Conservation (phyloP, 108 stramenopile genomes). For the Fragilariopsis cylindrus region DNA sequence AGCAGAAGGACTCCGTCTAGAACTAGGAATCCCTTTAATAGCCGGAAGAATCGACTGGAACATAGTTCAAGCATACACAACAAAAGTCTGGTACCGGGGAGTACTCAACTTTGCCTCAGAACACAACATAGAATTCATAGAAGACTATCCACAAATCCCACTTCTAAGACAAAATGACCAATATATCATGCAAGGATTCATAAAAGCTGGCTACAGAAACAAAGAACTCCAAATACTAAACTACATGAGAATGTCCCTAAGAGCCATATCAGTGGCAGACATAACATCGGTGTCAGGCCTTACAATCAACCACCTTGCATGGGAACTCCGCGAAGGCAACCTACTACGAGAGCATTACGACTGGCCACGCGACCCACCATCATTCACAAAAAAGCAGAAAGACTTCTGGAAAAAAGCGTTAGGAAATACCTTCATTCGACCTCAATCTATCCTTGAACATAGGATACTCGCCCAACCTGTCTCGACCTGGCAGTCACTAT, state of each 20-base stretch:
- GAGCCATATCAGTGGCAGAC: constrained; percentile 1
- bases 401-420: neutral
- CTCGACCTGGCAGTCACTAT: too few relatives aligned
- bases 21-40: constrained; percentile 2
- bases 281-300: neutral
- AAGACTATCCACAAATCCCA: neutral
- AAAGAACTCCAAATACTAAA: constrained; percentile 1
- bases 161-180: neutral
- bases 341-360: neutral
- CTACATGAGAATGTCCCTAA: neutral
- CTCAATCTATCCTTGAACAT: neutral
- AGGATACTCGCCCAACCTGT: too few relatives aligned
- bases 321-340: neutral
- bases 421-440: neutral
- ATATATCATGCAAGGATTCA: constrained; percentile 1
- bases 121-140: neutral
- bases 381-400: neutral
- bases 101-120: too few relatives aligned
- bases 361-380: constrained; percentile 2
- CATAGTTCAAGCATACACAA: too few relatives aligned
- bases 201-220: neutral
- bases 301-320: neutral
- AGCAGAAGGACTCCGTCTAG: neutral
- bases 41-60: too few relatives aligned
- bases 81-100: neutral